Conservation (phyloP, 192 early-diverging fungal species). For the Glomus cerebriforme region DNA sequence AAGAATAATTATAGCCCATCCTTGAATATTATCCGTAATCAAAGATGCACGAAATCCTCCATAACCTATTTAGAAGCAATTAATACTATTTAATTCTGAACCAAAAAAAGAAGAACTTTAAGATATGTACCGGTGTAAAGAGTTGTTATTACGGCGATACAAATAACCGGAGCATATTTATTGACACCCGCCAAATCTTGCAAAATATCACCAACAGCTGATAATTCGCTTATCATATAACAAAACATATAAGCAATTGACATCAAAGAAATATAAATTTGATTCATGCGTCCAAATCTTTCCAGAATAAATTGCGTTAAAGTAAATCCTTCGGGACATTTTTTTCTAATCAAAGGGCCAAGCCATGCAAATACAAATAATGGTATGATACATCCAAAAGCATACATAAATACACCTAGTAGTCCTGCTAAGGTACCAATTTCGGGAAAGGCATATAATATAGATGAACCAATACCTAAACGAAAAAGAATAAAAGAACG, state of each 20-base stretch:
- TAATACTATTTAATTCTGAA: neutral
- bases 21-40: slow-evolving; percentile 59
- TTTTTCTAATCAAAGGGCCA: slow-evolving; percentile 56
- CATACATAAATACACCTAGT: slow-evolving; percentile 60
- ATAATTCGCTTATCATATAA: slow-evolving; percentile 63
- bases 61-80: slow-evolving; percentile 36
- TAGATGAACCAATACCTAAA: slow-evolving; percentile 54
- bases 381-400: slow-evolving; percentile 55
- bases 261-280: slow-evolving; percentile 54
- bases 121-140: slow-evolving; percentile 50
- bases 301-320: slow-evolving; percentile 61
- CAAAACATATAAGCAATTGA: slow-evolving; percentile 60
- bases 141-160: slow-evolving; percentile 58
- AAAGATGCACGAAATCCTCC: slow-evolving; percentile 62
- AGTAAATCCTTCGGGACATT: slow-evolving; percentile 61
- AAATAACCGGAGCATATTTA: slow-evolving; percentile 50
- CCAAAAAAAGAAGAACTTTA: neutral
- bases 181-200: slow-evolving; percentile 50
- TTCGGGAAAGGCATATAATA: slow-evolving; percentile 59
- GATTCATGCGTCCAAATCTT: slow-evolving; percentile 56
- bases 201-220: slow-evolving; percentile 55
- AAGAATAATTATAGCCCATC: slow-evolving; percentile 49
- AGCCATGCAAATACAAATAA: slow-evolving; percentile 55
- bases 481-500: slow-evolving; percentile 36
- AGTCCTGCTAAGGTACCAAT: slow-evolving; percentile 58